phyloP scores from a whole-genome alignment of 495 filamentous ascomycete species.

The Pseudoneurospora amorphoporcata region DNA sequence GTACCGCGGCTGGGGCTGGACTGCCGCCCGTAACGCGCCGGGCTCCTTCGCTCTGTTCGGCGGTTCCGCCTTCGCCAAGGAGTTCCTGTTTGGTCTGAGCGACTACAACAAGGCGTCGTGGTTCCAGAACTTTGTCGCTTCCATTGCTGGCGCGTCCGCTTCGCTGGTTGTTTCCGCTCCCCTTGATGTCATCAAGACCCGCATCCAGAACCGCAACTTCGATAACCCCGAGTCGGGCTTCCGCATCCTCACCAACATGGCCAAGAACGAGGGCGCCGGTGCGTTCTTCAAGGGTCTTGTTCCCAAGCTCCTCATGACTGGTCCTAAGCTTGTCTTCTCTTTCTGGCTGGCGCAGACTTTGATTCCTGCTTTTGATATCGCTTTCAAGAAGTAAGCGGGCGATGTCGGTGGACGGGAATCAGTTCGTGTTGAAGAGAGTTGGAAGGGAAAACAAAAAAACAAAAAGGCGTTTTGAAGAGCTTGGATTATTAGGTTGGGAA shows the following conservation, averaged over 20 bases:
- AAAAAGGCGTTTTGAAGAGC: neutral
- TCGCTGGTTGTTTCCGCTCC: conserved; percentile 90
- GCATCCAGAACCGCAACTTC: conserved; percentile 98
- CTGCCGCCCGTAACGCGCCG: conserved; percentile 91
- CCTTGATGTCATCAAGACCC: conserved; percentile 97
- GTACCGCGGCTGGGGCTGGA: conserved; percentile 96
- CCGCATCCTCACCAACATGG: conserved; percentile 80
- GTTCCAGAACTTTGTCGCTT: conserved; percentile 95
- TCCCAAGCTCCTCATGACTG: conserved; percentile 96
- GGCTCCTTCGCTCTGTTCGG: conserved; percentile 98
- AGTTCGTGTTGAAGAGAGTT: too few species aligned
- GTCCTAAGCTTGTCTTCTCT: conserved; percentile 96
- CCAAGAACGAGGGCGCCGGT: conserved; percentile 69
- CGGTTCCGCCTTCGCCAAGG: conserved; percentile 95
- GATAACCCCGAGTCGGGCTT: conserved; percentile 93
- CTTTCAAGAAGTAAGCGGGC: conserved; percentile 6
- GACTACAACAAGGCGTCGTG: conserved; percentile 96
- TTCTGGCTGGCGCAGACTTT: conserved; percentile 98
- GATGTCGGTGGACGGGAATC: neutral
- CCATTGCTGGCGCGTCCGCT: conserved; percentile 84
- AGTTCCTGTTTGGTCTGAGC: conserved; percentile 73
- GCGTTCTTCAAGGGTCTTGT: conserved; percentile 97
- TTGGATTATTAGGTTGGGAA: neutral
- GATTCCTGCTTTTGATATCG: conserved; percentile 51
- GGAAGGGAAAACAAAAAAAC: neutral